Conservation (phyloP, 805 yeast genomes). For the Candida hungchunana region DNA sequence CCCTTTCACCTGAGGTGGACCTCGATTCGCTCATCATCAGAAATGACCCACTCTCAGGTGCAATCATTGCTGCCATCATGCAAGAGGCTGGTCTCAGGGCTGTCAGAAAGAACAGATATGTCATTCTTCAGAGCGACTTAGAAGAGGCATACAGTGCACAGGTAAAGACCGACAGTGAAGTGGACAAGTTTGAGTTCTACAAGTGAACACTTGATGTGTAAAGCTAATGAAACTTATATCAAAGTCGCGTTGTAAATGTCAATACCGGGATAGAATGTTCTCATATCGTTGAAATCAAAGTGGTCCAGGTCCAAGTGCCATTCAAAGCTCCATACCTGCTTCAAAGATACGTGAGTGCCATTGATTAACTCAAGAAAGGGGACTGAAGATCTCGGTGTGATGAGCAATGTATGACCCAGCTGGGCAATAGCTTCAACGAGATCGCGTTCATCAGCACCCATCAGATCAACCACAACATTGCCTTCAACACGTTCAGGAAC, state of each 20-base stretch:
- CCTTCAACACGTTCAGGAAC: conserved; percentile 1
- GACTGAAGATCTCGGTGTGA: conserved; percentile 25
- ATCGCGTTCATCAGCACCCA: conserved; percentile 37
- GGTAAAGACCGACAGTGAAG: conserved; percentile 93
- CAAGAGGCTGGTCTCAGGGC: conserved; percentile 99
- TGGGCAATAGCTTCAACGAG: conserved; percentile 23
- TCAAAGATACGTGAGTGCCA: conserved; percentile 10
- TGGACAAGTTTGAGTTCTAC: conserved; percentile 96
- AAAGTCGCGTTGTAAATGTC: conserved; percentile 42
- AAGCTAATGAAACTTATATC: too few relatives aligned
- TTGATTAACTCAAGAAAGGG: conserved; percentile 17
- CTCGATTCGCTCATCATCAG: conserved; percentile 91
- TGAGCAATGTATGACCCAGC: conserved; percentile 15
- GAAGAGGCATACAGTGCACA: conserved; percentile 98
- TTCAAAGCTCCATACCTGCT: conserved; percentile 33
- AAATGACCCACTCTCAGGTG: conserved; percentile 96
- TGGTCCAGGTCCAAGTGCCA: conserved; percentile 74
- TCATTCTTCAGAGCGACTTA: conserved; percentile 90
- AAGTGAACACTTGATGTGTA: conserved; percentile 50
- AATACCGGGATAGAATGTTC: conserved; percentile 59
- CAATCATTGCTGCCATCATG: conserved; percentile 97
- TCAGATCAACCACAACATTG: conserved; percentile 37
- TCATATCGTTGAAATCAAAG: conserved; percentile 45
- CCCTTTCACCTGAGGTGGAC: conserved; percentile 96
- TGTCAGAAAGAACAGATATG: conserved; percentile 95